Evolutionary conservation across 2,329 filamentous ascomycete species (phyloP), one percentile per base, ranked within the genome.

Genomic region (Xylaria sp.): DNA sequence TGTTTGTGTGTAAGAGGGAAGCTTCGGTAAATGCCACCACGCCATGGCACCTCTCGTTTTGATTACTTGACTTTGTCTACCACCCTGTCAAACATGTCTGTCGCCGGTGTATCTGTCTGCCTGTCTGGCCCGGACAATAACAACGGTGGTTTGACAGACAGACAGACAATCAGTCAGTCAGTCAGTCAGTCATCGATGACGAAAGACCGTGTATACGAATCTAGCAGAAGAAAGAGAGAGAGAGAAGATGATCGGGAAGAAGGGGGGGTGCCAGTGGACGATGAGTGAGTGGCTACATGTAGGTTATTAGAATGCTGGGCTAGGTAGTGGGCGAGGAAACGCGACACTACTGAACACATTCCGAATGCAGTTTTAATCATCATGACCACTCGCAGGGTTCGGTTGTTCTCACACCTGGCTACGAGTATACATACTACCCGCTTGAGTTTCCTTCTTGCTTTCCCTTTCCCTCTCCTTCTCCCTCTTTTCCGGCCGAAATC

Each of bases 21-120:
- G 73, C 73, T 72, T 68, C 68, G 74, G 73, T 73, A 71, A 68
- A 71, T 72, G 69, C 69, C 70, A 72, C 70, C 59, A 56, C 70
- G 68, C 66, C 66, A 71, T 71, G 60, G 55, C 63, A 69, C 56
- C 46, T 61, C 50, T 61, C 52, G 55, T 61, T 60, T 64, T 73
- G 56, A 72, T 70, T 71, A 72, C 59, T 59, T 66, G 61, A 37
- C 57, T n/a, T 62, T 65, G 28, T 56, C 54, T 69, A 34, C 64
- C 62, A 65, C 64, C 59, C 62, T 69, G 37, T 56, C 48, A 62
- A 68, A 50, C 65, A 55, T 65, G 61, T 56, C 65, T 65, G 51
- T 44, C 69, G 46, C 69, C 60, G 44, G 68, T 66, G 66, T 73
- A 56, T 66, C 69, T 69, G 56, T 66, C 69, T 69, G 37, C 54